Base-by-base conservation (phyloP, 805 yeast genomes). In the Saccharomyces jurei region DNA sequence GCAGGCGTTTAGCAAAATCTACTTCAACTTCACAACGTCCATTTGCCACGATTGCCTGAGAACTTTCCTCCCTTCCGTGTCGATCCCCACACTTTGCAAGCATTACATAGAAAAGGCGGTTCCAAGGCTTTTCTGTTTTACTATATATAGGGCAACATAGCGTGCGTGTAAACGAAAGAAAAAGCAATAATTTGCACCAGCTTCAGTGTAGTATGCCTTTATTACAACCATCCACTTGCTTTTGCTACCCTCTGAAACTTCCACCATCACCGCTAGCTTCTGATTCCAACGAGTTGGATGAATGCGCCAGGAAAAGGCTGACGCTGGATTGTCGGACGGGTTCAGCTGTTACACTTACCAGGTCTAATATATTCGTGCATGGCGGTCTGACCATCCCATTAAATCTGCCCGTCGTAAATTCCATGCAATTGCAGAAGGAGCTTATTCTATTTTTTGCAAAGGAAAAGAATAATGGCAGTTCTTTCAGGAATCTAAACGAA, bases 361-460 rank as follows among this genome's bases (percentile, higher is more conserved):
- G 82, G 60, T 85, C 91, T 5, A 73, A 82, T 50, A 74, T 86
- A 1, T 77, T 83, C 30, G 83, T 81, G 0, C 81, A 74, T 64
- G 92, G 91, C n/a, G 94, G 94, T 0, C 69, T 84, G 17, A 78
- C 82, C 0, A 67, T 82, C 9, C 86, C 85, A 0, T 62, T 86
- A 17, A 79, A 79, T 49, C 62, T 84, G 41, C 60, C 69, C 3
- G 62, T 71, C 2, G 70, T 76, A 28, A 71, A 78, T 11, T 65
- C 77, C 21, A 63, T 65, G 2, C 76, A 74, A 29, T 65, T 83
- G 31, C 64, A 71, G 50, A 56, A 62, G 14, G 72, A 71, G n/a
- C 74, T 81, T 58, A 67, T 55, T 60, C 62, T 69, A 48, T 64
- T 66, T 53, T 66, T 70, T 52, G 64, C 66, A 3, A 63, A 63